These are phyloP conservation scores for Calonectria pseudoturangicola DNA, from an alignment of 2,329 filamentous ascomycete genomes.

Conservation along the genomic window DNA sequence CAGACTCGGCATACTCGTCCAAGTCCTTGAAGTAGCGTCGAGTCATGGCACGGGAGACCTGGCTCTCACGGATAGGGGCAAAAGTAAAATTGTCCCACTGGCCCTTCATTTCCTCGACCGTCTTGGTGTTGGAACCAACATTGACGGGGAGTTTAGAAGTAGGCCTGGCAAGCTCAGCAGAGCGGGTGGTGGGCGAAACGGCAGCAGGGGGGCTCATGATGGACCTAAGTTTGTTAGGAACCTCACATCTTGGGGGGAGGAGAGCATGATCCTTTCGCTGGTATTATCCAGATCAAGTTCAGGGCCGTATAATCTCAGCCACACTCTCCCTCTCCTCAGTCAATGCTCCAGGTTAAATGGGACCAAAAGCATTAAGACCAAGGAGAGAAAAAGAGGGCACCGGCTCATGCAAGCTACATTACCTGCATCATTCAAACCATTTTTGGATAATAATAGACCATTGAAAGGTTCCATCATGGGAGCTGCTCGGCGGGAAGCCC, in stretches of 20 bases:
- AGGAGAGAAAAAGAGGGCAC: slow-evolving; percentile 65
- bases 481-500: slow-evolving; percentile 46
- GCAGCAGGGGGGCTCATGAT: slow-evolving; percentile 85
- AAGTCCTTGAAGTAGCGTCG: slow-evolving; percentile 94
- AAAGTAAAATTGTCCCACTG: slow-evolving; percentile 91
- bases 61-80: slow-evolving; percentile 90
- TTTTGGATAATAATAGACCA: slow-evolving; percentile 61
- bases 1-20: slow-evolving; percentile 91
- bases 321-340: slow-evolving; percentile 50
- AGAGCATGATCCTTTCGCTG: slow-evolving; percentile 99
- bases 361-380: not conserved
- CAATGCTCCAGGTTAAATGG: not conserved
- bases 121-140: slow-evolving; percentile 53
- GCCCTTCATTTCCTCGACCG: slow-evolving; percentile 72
- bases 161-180: slow-evolving; percentile 63
- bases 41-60: slow-evolving; percentile 95
- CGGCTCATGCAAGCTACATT: slow-evolving; percentile 77
- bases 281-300: slow-evolving; percentile 99
- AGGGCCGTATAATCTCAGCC: slow-evolving; percentile 92
- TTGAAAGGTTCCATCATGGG: slow-evolving; percentile 60
- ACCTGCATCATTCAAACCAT: slow-evolving; percentile 63
- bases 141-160: slow-evolving; percentile 63
- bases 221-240: slow-evolving; percentile 57
- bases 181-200: slow-evolving; percentile 73
- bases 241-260: slow-evolving; percentile 62